Conservation (phyloP, 2,329 filamentous ascomycete genomes). For the Seiridium cupressi region DNA sequence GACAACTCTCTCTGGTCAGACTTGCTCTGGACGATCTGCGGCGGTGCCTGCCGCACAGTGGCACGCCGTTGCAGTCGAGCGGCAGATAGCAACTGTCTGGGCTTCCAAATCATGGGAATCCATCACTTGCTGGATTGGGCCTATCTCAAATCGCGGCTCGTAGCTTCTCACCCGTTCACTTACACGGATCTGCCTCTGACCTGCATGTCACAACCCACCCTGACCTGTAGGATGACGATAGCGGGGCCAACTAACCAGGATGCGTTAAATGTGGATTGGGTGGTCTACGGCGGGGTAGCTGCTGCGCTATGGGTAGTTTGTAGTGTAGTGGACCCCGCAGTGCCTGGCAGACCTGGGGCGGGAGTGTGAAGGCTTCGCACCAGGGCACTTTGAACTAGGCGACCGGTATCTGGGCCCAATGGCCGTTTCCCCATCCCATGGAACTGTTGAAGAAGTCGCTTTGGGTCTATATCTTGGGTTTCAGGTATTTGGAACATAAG, state of each 20-base stretch:
- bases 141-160: not conserved
- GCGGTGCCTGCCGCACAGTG: not conserved
- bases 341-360: too few species aligned
- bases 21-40: not conserved
- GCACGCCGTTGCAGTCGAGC: too few species aligned
- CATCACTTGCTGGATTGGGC: not conserved
- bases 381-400: too few species aligned
- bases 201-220: not conserved
- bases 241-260: not conserved
- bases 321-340: too few species aligned
- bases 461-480: too few species aligned
- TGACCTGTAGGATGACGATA: not conserved
- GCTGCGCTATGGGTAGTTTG: too few species aligned
- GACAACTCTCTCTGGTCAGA: not conserved
- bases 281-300: conserved; percentile 1
- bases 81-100: not conserved
- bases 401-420: too few species aligned
- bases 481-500: too few species aligned
- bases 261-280: too few species aligned
- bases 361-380: too few species aligned
- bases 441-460: too few species aligned
- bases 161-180: not conserved
- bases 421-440: too few species aligned
- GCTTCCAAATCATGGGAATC: not conserved
- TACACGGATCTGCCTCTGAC: not conserved